Base-by-base conservation (phyloP, 1,284 basidiomycete species). In the Macrocystidia cucumis region DNA sequence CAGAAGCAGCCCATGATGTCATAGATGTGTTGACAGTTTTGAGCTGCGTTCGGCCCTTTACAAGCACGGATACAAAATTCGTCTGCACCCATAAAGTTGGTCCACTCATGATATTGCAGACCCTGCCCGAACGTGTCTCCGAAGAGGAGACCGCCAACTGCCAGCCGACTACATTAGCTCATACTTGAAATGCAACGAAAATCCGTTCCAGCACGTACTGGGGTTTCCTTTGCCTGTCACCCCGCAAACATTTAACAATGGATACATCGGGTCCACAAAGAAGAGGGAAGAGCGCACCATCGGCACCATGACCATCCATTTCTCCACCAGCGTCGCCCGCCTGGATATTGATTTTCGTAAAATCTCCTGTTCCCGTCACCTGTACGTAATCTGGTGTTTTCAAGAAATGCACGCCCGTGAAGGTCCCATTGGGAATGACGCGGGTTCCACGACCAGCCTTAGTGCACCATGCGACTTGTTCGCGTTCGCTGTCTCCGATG, bases 391-490 rank as follows among this genome's bases (percentile, higher is more conserved):
- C 67, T 8, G 68, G 67, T 0, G 79, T 79, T 52, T 68, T 64
- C 42, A 81, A 72, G 51, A 77, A 75, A 52, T 85, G 80, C 2
- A 81, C 67, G 44, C 78, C 81, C 20, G 65, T 61, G 41, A 87
- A 60, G 5, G 79, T 63, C 14, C 75, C 76, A 11, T 66, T 56
- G 29, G 78, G 78, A 16, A 87, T 80, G 19, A 71, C 52, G 32
- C 83, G 78, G 0, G 78, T 64, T 5, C 83, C 82, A 38, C 68
- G 69, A 11, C 77, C 74, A 33, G 69, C 65, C 51, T 74, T 78
- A 23, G 80, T 81, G 62, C 84, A 89, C 67, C 73, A 88, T 0
- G 81, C 74, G n/a, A 88, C 78, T 41, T 72, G 74, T 35, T 73
- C 65, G 26, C 68, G 69, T 57, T 89, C 85, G 8, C 76, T 74